Conservation (phyloP, 1,284 basidiomycete species). For the Rhodotorula mucilaginosa region DNA sequence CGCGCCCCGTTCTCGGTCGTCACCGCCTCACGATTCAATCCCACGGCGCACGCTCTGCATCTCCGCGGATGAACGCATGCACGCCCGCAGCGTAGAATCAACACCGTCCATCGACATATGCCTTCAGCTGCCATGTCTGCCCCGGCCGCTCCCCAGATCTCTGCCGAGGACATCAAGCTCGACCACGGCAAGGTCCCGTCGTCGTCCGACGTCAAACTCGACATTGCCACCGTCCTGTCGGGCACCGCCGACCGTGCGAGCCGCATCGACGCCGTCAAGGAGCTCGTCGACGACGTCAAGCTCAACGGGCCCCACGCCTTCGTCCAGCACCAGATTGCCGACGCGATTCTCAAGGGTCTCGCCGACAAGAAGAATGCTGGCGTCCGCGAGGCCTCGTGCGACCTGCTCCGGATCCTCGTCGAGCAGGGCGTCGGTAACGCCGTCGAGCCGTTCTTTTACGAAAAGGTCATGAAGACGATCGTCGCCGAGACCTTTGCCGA, state of each 20-base stretch:
- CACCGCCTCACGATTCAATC: background rate
- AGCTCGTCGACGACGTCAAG: slow-evolving; percentile 53
- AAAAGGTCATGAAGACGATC: slow-evolving; percentile 69
- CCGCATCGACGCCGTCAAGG: slow-evolving; percentile 49
- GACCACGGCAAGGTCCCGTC: slow-evolving; percentile 27
- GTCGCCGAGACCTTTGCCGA: slow-evolving; percentile 90
- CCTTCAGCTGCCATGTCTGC: slow-evolving; percentile 33
- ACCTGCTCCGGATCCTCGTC: slow-evolving; percentile 66
- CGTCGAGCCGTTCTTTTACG: slow-evolving; percentile 85
- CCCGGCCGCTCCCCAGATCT: slow-evolving; percentile 34
- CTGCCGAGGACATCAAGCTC: slow-evolving; percentile 33
- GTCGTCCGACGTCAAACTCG: slow-evolving; percentile 49
- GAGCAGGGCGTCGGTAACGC: slow-evolving; percentile 75
- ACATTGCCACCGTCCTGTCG: slow-evolving; percentile 49
- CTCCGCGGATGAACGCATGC: background rate
- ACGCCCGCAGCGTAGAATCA: background rate
- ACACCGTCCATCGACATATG: slow-evolving; percentile 16
- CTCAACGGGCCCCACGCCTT: slow-evolving; percentile 58
- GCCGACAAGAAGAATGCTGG: slow-evolving; percentile 61
- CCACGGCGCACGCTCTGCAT: background rate
- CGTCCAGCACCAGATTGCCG: slow-evolving; percentile 69
- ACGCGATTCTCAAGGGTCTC: slow-evolving; percentile 60
- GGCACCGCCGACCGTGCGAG: slow-evolving; percentile 45
- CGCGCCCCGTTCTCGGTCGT: background rate
- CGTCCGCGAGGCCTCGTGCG: slow-evolving; percentile 78